Evolutionary conservation across 176 grass and related monocot species (phyloP), one percentile per base, ranked within the genome.

Genomic region (Poa annua): DNA sequence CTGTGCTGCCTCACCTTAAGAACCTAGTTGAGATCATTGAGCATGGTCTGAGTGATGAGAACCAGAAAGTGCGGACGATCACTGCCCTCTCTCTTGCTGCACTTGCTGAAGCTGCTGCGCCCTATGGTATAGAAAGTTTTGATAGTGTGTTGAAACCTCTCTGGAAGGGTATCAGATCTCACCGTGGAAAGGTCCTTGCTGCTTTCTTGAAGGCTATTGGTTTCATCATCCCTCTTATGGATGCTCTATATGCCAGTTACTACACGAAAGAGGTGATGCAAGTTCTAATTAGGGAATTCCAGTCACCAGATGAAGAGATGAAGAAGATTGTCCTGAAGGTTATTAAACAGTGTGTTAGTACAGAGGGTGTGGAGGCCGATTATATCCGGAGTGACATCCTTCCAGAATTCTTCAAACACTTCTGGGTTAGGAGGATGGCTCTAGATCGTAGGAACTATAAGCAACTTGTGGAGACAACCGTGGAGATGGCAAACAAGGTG

Each of bases 231-330:
- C 92, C 92, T 80, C 86, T 95, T 45, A 98, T 98, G 92, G 96
- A 98, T 85, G 90, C 96, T 29, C 80, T 95, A 22, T 95, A 98
- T 85, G 92, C 92, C 45, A 95, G 96, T 86, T 98, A 93, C 87
- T 98, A 95, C 83, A 98, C 96, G 7, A 95, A 95, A 54, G 96
- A 93, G 84, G 96, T 98, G 51, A 98, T 98, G 92, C 79, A 81
- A 75, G 90, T 98, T 49, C 80, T 98, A 35, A 95, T 93, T 61
- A 90, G 93, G 63, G 96, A 98, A 69, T 98, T 98, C 42, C 91
- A 98, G 77, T 98, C 96, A 55, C 92, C 96, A 82, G 92, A 98
- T 86, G 96, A 98, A 81, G 96, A 98, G 87, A 98, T 98, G 96
- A 98, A 95, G 68, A 98, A 98, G 85, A 98, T 98, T 83, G 96